These are phyloP conservation scores for Sclerotinia glacialis DNA, from an alignment of 2,329 filamentous ascomycete genomes.

Conservation along the genomic window DNA sequence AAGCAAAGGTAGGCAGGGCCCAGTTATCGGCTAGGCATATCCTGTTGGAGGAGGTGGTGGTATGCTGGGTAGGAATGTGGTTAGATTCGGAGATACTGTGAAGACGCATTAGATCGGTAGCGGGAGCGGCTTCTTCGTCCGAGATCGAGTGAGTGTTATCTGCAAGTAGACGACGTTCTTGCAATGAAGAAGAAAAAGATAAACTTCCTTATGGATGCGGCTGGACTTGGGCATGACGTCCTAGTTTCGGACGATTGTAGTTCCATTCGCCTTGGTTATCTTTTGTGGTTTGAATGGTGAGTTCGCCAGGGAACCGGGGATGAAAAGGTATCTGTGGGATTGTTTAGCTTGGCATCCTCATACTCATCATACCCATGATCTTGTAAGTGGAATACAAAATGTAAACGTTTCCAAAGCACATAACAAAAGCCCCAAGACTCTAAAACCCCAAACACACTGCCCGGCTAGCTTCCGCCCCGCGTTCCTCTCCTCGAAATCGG, in stretches of 20 bases:
- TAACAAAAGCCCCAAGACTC: too few species aligned
- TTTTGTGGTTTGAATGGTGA: not conserved
- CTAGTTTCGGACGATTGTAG: not conserved
- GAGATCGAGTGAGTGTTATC: not conserved
- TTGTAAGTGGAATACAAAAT: not conserved
- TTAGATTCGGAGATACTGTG: not conserved
- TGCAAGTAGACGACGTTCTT: not conserved
- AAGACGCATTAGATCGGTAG: not conserved
- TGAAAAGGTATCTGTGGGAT: not conserved
- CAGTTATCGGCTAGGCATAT: not conserved
- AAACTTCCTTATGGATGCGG: not conserved
- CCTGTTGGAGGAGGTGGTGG: not conserved
- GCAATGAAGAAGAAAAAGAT: not conserved
- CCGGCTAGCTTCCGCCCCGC: not conserved
- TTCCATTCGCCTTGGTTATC: not conserved
- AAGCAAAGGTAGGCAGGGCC: slow-evolving; percentile 16
- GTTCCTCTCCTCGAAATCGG: not conserved
- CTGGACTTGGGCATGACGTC: not conserved
- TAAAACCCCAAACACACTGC: not conserved
- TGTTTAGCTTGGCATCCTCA: not conserved
- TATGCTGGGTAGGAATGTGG: not conserved
- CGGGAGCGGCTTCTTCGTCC: not conserved
- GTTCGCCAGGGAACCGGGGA: not conserved
- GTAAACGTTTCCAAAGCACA: not conserved
- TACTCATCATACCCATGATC: too few species aligned